Base-by-base conservation (phyloP, 352 stramenopile species). In the Phytopythium cucurbitacearum region DNA sequence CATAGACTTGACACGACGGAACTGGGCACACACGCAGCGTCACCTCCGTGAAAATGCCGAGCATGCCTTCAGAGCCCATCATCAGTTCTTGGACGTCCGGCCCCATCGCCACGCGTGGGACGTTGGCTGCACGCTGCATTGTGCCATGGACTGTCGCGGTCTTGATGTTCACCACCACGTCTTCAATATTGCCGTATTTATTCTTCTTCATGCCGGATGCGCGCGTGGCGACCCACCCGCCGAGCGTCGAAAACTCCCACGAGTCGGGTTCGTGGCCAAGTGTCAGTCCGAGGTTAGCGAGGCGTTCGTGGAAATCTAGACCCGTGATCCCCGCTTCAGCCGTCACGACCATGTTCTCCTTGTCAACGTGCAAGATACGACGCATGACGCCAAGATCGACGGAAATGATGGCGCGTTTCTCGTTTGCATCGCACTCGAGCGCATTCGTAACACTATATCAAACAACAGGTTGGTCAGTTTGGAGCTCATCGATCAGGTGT, bases 141-240 rank as follows among this genome's bases (percentile, higher is more conserved):
- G 77, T 90, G 6, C 81, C 84, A 12, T 59, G 57, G 0, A 82
- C 62, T 38, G 87, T 94, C 35, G 89, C 79, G 33, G 79, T 84
- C 47, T 81, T 87, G 28, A 96, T 62, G 58, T 91, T 90, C 7
- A 94, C 73, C 13, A 96, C 84, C 16, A 98, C 73, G 58, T 97
- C 90, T 64, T 98, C 93, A 61, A 98, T 98, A 53, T 98, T 98
- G 33, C 93, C 93, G 58, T 98, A 97, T 37, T 71, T 75, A 55
- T 96, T 97, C 66, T 96, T 94, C 70, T 97, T 97, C 93, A 98
- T 98, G 7, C 91, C 93, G 2, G 89, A 97, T 15, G 91, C 88
- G 58, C 89, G 87, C 3, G 91, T 98, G 0, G 92, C 91, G 40
- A 97, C 82, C 89, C 89, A 98, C 37, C 93, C 91, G 21, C 91